Conservation (phyloP, 202 grass and related monocot species). For the Saccharum hybrid region DNA sequence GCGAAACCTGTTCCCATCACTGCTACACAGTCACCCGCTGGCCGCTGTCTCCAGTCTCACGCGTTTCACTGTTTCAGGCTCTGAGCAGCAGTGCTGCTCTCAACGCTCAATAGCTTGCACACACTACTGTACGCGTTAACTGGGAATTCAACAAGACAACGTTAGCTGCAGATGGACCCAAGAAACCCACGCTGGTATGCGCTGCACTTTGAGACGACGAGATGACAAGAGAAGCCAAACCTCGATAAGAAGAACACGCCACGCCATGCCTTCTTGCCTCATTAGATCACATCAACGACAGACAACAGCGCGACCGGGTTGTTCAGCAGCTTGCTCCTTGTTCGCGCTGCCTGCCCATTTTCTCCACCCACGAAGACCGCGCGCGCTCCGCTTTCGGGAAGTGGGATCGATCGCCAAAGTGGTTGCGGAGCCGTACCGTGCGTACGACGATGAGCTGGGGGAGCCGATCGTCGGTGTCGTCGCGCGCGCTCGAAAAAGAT, state of each 20-base stretch:
- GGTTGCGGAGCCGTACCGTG: neutral
- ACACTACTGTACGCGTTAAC: too few species aligned
- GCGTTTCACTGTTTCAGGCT: neutral
- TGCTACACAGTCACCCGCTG: neutral
- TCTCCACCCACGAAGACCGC: neutral
- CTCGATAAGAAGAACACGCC: neutral
- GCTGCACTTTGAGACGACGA: neutral
- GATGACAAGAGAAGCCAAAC: too few species aligned
- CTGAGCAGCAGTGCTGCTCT: too few species aligned
- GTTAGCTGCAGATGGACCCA: neutral
- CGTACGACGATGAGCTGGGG: neutral
- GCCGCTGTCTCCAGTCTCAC: neutral
- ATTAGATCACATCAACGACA: neutral
- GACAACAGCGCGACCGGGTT: neutral
- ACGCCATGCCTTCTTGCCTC: neutral
- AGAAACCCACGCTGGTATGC: too few species aligned
- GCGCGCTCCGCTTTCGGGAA: neutral
- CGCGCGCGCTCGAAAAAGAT: neutral
- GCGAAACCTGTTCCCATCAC: conserved; percentile 1
- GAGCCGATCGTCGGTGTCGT: neutral
- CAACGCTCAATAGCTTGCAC: too few species aligned
- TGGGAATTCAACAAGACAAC: neutral
- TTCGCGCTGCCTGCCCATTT: neutral
- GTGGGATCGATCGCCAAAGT: neutral
- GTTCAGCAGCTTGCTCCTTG: neutral